Percentiles rank a stretch among this genome's conserved stretches.
Conservation (phyloP, 257 asterid species). For the Thymus quinquecostatus region DNA sequence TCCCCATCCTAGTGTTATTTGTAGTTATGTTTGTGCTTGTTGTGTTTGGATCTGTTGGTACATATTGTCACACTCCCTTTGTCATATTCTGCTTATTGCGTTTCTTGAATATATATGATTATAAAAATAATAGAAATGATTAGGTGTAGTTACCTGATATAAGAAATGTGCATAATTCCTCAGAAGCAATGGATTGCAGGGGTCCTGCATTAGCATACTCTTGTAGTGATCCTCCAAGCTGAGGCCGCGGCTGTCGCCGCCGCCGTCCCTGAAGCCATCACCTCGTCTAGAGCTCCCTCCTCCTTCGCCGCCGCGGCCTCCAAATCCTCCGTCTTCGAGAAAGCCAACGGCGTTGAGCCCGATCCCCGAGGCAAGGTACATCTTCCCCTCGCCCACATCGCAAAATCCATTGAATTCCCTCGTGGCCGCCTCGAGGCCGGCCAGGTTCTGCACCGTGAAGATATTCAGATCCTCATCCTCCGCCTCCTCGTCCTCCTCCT, state of each 20-base stretch:
- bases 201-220: conserved; percentile 61
- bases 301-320: conserved; percentile 41
- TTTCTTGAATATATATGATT: neutral
- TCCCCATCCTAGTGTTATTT: no score
- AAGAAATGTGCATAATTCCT: conserved; percentile 82
- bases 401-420: conserved; percentile 18
- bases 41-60: no score
- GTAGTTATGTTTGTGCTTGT: no score
- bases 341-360: conserved; percentile 45
- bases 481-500: conserved; percentile 45
- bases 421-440: conserved; percentile 17
- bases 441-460: conserved; percentile 27
- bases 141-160: conserved; percentile 48
- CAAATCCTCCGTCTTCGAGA: conserved; percentile 38
- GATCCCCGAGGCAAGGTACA: conserved; percentile 68
- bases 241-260: conserved; percentile 50
- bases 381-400: conserved; percentile 43
- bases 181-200: conserved; percentile 61
- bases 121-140: no score
- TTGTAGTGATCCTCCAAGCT: conserved; percentile 61
- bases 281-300: conserved; percentile 51
- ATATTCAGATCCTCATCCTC: conserved; percentile 7
- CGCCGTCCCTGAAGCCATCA: conserved; percentile 46
- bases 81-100: no score
- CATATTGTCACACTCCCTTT: no score